Conservation (phyloP, 345 rosid genomes). For the Capsella bursapastoris region DNA sequence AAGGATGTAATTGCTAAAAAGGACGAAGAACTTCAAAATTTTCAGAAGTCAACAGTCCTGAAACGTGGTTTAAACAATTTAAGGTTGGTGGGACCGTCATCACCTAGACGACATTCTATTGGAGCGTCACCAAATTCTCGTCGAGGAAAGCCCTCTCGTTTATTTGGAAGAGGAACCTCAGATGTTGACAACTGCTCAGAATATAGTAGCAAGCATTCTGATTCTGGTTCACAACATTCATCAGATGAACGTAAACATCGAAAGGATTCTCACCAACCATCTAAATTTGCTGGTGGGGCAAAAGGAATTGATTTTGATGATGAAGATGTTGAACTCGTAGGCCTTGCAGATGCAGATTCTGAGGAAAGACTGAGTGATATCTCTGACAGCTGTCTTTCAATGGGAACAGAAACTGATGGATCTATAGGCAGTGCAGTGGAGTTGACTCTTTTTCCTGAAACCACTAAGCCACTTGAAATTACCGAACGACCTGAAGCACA, state of each 20-base stretch:
- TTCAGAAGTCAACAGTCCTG: conserved; percentile 56
- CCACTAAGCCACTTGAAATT: conserved; percentile 45
- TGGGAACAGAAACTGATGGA: conserved; percentile 94
- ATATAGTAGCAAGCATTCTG: conserved; percentile 71
- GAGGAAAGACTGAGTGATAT: conserved; percentile 94
- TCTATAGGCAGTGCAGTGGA: conserved; percentile 73
- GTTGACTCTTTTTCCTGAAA: conserved; percentile 77
- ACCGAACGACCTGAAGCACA: conserved; percentile 32
- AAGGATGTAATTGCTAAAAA: conserved; percentile 71
- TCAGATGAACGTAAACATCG: conserved; percentile 51
- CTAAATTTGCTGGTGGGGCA: conserved; percentile 48
- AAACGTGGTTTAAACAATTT: conserved; percentile 54
- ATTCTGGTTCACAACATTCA: conserved; percentile 67
- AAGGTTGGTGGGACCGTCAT: conserved; percentile 59
- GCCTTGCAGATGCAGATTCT: conserved; percentile 71
- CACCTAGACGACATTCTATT: conserved; percentile 68
- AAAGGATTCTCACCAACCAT: conserved; percentile 45
- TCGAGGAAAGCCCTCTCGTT: conserved; percentile 50
- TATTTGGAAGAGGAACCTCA: conserved; percentile 54
- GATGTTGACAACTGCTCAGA: conserved; percentile 71
- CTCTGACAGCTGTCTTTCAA: conserved; percentile 86
- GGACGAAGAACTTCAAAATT: conserved; percentile 78
- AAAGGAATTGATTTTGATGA: conserved; percentile 52
- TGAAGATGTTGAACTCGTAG: conserved; percentile 76
- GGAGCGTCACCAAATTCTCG: conserved; percentile 55